Evolutionary conservation across 164 flowering plant genomes (phyloP).

Genomic region (Malania oleifera): DNA sequence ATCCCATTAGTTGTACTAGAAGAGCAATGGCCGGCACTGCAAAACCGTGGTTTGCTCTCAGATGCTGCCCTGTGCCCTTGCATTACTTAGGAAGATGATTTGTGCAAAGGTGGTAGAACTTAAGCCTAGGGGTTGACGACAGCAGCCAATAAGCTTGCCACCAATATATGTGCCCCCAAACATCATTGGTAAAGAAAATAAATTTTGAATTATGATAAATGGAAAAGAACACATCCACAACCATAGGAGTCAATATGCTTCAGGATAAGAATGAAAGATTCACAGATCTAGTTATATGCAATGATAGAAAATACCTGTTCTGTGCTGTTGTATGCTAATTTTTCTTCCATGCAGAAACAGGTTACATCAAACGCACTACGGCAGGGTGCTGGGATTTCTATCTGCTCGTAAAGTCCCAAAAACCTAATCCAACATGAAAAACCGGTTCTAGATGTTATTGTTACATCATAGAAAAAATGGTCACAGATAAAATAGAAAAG

Average conservation of each 20-base stretch:
- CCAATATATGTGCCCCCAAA: neutral
- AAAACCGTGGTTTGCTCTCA: too few relatives aligned
- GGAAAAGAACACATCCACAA: neutral
- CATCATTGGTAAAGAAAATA: neutral
- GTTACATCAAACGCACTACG: conserved; percentile 67
- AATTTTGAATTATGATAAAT: neutral
- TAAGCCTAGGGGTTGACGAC: too few relatives aligned
- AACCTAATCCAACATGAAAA: conserved; percentile 37
- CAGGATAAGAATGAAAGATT: neutral
- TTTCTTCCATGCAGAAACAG: conserved; percentile 84
- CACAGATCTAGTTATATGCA: neutral
- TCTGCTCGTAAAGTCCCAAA: conserved; percentile 68
- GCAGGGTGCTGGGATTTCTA: conserved; percentile 71
- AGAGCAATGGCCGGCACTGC: too few relatives aligned
- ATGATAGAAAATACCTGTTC: conserved; percentile 55
- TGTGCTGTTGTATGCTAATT: conserved; percentile 50
- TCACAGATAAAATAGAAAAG: neutral
- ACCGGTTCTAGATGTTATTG: neutral
- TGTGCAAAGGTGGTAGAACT: too few relatives aligned
- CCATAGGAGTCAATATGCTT: too few relatives aligned
- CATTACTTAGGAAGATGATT: too few relatives aligned
- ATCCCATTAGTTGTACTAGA: too few relatives aligned
- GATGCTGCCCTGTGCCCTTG: too few relatives aligned
- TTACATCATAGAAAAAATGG: too few relatives aligned
- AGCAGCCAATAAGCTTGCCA: too few relatives aligned